Conservation (phyloP, 805 yeast genomes). For the Candida boleticola region DNA sequence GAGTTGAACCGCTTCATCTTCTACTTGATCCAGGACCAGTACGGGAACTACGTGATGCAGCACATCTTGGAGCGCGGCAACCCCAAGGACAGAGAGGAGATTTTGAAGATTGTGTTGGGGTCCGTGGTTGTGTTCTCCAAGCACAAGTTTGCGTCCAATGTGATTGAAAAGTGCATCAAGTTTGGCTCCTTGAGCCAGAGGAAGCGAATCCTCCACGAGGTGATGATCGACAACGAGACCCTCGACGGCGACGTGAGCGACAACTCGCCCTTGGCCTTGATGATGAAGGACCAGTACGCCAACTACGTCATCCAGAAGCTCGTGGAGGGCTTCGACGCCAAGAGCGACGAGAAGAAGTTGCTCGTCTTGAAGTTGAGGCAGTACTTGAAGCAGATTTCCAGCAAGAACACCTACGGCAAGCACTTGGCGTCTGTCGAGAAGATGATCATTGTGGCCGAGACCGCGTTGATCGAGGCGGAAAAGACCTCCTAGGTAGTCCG, state of each 20-base stretch:
- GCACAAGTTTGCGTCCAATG: constrained; percentile 97
- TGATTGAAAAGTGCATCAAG: constrained; percentile 89
- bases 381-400: constrained; percentile 69
- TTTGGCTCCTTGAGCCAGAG: constrained; percentile 67
- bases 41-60: constrained; percentile 96
- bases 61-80: constrained; percentile 87
- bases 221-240: constrained; percentile 54
- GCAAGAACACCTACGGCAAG: constrained; percentile 68
- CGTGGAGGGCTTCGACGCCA: constrained; percentile 69
- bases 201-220: constrained; percentile 59
- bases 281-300: constrained; percentile 98
- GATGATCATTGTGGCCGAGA: constrained; percentile 55
- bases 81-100: constrained; percentile 54
- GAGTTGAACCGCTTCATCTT: constrained; percentile 73
- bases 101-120: constrained; percentile 67
- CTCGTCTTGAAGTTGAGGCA: constrained; percentile 76
- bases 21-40: constrained; percentile 88
- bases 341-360: constrained; percentile 61
- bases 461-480: constrained; percentile 42
- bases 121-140: constrained; percentile 81
- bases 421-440: constrained; percentile 83
- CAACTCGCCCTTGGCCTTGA: constrained; percentile 70
- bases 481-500: constrained; percentile 10
- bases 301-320: constrained; percentile 95
- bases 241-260: constrained; percentile 53